Evolutionary conservation across 2,329 filamentous ascomycete species (phyloP), one percentile per base, ranked within the genome.

Genomic region (Biscogniauxia marginata): DNA sequence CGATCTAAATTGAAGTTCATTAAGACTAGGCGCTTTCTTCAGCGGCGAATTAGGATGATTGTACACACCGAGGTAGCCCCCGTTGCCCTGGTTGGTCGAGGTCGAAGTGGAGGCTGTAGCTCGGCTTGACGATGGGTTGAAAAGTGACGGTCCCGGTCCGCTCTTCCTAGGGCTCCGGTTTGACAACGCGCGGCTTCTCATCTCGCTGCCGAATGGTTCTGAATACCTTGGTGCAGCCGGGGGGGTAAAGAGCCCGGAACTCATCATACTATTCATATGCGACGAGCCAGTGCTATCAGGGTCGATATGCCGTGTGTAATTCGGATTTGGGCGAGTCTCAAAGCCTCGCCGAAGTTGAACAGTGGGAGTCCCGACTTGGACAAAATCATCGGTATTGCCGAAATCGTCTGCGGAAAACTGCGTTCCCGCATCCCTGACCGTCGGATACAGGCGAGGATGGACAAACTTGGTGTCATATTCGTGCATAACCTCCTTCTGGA

Each of bases 381-480:
- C 76, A 54, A 75, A 73, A 43, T 80, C 80, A 39, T 74, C 68
- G 7, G 71, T 68, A 30, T 76, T 73, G 7, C 70, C 66, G 7
- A 73, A 73, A 7, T 77, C 73, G 16, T 80, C 77, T 47, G 75
- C 73, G 43, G 84, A 85, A 56, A 88, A 87, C 71, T 98, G 93
- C 0, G 89, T 95, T 5, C 85, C 89, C 1, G 93, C 91, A 84
- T 85, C 82, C 53, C 83, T 76, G 62, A 96, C 90, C 4, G 89
- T 79, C 7, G 89, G 90, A 65, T 96, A 90, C n/a, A 96, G 84
- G 9, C 87, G 83, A 2, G 95, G 95, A 67, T 96, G 91, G 1
- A 99, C 95, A 68, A 89, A 97, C 76, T 99, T 99, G 64, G 86
- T 90, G 70, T 98, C 91, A 70, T 99, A 99, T 74, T 99, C 95